These are phyloP conservation scores for Monosporascus sp. DNA, from an alignment of 2,329 filamentous ascomycete genomes.

Conservation along the genomic window DNA sequence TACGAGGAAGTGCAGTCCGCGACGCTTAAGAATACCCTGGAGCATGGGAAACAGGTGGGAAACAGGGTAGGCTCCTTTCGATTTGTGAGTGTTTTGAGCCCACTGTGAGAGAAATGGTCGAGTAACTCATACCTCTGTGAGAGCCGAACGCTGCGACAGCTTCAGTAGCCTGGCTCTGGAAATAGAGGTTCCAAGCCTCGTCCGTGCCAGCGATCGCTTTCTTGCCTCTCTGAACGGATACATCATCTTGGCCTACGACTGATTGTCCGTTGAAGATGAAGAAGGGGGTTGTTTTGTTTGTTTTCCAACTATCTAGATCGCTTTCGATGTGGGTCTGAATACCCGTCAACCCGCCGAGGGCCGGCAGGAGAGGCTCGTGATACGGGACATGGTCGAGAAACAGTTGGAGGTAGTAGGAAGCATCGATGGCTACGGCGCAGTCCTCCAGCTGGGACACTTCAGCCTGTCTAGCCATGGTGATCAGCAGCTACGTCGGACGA, in stretches of 20 bases:
- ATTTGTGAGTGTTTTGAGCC: conserved; percentile 6
- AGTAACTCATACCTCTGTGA: conserved; percentile 56
- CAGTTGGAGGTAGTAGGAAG: conserved; percentile 78
- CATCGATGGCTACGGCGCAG: conserved; percentile 77
- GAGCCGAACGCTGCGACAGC: conserved; percentile 81
- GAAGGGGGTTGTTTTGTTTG: conserved; percentile 66
- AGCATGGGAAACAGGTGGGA: conserved; percentile 72
- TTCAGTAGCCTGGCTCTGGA: conserved; percentile 69
- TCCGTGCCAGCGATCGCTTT: conserved; percentile 66
- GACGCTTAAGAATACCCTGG: conserved; percentile 65
- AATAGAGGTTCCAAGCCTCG: conserved; percentile 83
- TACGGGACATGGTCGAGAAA: conserved; percentile 65
- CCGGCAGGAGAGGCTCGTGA: conserved; percentile 83
- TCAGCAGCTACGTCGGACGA: conserved; percentile 4
- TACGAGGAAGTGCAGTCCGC: conserved; percentile 69
- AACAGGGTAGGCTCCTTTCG: conserved; percentile 61
- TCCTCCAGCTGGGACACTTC: conserved; percentile 67
- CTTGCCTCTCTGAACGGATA: conserved; percentile 57
- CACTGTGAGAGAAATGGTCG: neutral
- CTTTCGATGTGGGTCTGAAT: conserved; percentile 69
- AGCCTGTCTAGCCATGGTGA: conserved; percentile 40
- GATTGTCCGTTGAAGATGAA: conserved; percentile 92
- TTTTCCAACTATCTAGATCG: conserved; percentile 69
- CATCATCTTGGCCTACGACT: conserved; percentile 68
- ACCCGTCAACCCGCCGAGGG: conserved; percentile 82